Evolutionary conservation across 139 green algal species (phyloP), one percentile per base, ranked within the genome.

Genomic region (Chlamydomonas sphaeroides): DNA sequence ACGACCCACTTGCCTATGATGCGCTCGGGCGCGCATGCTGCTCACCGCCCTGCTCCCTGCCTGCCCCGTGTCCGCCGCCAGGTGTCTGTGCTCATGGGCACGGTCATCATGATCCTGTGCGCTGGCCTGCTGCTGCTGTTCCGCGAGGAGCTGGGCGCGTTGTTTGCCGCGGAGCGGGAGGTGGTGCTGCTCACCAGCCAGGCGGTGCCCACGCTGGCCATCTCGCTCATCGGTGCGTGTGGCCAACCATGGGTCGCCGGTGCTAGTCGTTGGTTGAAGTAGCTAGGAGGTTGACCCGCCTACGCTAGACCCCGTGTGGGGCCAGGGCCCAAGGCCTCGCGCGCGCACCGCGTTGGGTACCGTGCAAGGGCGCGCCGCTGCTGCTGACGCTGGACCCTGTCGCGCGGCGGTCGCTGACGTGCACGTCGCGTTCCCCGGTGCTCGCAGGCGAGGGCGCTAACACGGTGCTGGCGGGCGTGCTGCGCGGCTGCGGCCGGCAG

Each of bases 401-500:
- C n/a, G n/a, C n/a, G n/a, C n/a, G 28, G 88, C 88, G 0, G 80
- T 91, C 41, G 86, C 86, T 1, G 78, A 82, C 23, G 57, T 91
- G 26, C 85, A 83, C 5, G 87, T 88, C 30, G 89, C 85, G 10
- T 81, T 92, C 18, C 89, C 92, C 73, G 88, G 87, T 89, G 70
- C 17, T 51, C 68, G 66, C 80, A 93, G 88, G 91, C 56, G 89
- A 92, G 80, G 90, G 88, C 15, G 84, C 86, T 67, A 92, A 93
- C 77, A 91, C 89, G 11, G 88, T 92, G 51, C 67, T 93, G 17
- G 85, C 90, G 4, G 91, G 91, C 41, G 85, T 95, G 32, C 80
- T 95, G 70, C 84, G 91, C n/a, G 91, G 90, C 48, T 91, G 85
- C 41, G 90, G 91, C 23, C 78, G 91, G 11, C 90, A 93, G 70